Base-by-base conservation (phyloP, 164 flowering plant genomes). In the Annona squamosa region DNA sequence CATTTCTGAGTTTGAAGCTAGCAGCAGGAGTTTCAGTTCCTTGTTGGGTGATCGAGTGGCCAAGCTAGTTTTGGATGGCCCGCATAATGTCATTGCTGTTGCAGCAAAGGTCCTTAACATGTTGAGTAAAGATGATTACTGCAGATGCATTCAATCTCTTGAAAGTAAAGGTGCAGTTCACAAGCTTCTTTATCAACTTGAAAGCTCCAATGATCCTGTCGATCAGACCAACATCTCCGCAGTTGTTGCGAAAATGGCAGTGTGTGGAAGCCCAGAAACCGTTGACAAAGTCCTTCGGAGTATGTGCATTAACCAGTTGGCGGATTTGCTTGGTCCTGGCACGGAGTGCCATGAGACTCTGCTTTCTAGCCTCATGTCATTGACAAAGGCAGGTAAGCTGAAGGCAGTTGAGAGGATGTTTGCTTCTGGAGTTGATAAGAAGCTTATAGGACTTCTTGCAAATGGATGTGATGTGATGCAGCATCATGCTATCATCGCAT, bases 391-490 rank as follows among this genome's bases (percentile, higher is more conserved):
- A n/a, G 85, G 84, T 68, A 81, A 85, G 64, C 75, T 77, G 19
- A 80, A 72, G 61, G 85, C 87, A 43, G 80, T 85, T 59, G 85
- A 85, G 76, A 78, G 52, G 67, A 81, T 85, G 85, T 71, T 78
- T 63, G 78, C 79, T 68, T 76, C 72, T 48, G 84, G 80, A 47
- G 69, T 85, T 44, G 88, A 83, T 17, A 82, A 83, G 73, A 82
- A 68, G 75, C 79, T 85, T 1, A 72, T 85, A 17, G 71, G 72
- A 61, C 84, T 83, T 70, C 80, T 85, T 6, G 84, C 77, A 75
- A 73, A 67, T 47, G 86, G 84, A 67, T 79, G 85, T 64, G 88
- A 85, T 62, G 80, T 79, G 61, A 75, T 81, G n/a, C 88, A 85
- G 68, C 85, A 82, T 72, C 79, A 81, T 69, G 88, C 86, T 3